Percentiles rank a stretch among this genome's conserved stretches.
Conservation (phyloP, 768 basidiomycete species). For the Coprinopsis marcescibilis region DNA sequence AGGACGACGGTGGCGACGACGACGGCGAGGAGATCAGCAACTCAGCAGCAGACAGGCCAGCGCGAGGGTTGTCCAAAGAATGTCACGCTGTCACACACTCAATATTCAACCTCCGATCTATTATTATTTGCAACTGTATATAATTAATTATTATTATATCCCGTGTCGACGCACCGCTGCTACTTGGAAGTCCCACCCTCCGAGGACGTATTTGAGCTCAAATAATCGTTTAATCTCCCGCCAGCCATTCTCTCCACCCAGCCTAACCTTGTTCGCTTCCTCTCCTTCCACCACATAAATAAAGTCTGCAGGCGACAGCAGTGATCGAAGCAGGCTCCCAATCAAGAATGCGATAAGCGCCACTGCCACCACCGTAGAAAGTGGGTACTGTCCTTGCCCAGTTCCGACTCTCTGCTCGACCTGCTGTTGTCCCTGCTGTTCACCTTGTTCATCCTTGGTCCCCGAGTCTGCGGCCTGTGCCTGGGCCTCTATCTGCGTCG, state of each 20-base stretch:
- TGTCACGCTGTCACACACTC: slow-evolving; percentile 10
- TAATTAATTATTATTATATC: neutral
- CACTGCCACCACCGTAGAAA: slow-evolving; percentile 63
- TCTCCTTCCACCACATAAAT: slow-evolving; percentile 69
- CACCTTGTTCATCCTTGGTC: neutral
- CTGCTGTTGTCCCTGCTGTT: neutral
- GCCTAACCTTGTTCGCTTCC: slow-evolving; percentile 28
- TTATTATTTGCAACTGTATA: neutral
- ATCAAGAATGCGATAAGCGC: slow-evolving; percentile 87
- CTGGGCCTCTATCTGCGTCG: slow-evolving; percentile 10
- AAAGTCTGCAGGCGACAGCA: slow-evolving; percentile 89
- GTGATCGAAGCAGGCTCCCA: slow-evolving; percentile 83
- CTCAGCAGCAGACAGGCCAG: slow-evolving; percentile 19
- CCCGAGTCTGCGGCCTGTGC: neutral
- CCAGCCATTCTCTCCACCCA: slow-evolving; percentile 51
- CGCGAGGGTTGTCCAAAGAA: slow-evolving; percentile 17
- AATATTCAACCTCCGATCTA: slow-evolving; percentile 17
- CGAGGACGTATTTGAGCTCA: slow-evolving; percentile 74
- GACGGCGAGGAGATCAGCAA: slow-evolving; percentile 16
- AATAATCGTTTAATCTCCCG: slow-evolving; percentile 78
- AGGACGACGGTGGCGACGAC: slow-evolving; percentile 17
- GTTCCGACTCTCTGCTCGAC: too few relatives aligned
- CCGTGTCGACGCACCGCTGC: slow-evolving; percentile 70
- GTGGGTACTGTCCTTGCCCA: too few relatives aligned
- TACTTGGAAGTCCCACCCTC: slow-evolving; percentile 86